phyloP scores from a whole-genome alignment of 2,329 filamentous ascomycete genomes.

The Dendryphion nanum region DNA sequence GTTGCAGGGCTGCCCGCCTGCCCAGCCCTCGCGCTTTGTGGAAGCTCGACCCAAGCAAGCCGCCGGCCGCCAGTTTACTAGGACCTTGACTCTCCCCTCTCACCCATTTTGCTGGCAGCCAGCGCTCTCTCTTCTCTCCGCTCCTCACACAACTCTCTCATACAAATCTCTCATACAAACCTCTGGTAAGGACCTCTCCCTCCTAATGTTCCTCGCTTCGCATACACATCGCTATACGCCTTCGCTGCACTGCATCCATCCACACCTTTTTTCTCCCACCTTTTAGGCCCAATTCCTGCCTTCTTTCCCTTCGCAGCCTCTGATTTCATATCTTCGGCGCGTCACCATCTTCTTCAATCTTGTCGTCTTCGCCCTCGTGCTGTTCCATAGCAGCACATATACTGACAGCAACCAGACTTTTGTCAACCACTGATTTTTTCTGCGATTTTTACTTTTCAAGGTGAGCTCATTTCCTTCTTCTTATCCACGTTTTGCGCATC shows the following conservation, averaged over 20 bases:
- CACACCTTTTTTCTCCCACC: neutral
- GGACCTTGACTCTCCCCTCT: too few relatives aligned
- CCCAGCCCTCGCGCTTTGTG: too few relatives aligned
- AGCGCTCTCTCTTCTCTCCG: too few relatives aligned
- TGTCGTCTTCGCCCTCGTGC: neutral
- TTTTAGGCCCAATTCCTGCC: neutral
- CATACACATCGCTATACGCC: too few relatives aligned
- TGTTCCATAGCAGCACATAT: neutral
- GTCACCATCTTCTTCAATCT: neutral
- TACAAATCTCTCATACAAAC: too few relatives aligned
- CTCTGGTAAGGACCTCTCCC: too few relatives aligned
- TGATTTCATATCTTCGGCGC: neutral
- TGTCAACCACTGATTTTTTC: neutral
- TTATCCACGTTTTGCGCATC: neutral
- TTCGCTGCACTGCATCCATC: neutral
- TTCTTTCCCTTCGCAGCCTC: neutral
- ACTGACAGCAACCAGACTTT: neutral
- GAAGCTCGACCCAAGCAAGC: too few relatives aligned
- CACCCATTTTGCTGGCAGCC: neutral
- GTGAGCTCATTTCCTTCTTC: neutral
- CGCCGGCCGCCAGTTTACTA: too few relatives aligned
- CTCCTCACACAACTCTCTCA: too few relatives aligned
- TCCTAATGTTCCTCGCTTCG: too few relatives aligned
- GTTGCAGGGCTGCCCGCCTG: too few relatives aligned
- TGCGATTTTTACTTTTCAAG: neutral